phyloP scores from a whole-genome alignment of 2,329 filamentous ascomycete genomes.

The Simplicillium aogashimaense region DNA sequence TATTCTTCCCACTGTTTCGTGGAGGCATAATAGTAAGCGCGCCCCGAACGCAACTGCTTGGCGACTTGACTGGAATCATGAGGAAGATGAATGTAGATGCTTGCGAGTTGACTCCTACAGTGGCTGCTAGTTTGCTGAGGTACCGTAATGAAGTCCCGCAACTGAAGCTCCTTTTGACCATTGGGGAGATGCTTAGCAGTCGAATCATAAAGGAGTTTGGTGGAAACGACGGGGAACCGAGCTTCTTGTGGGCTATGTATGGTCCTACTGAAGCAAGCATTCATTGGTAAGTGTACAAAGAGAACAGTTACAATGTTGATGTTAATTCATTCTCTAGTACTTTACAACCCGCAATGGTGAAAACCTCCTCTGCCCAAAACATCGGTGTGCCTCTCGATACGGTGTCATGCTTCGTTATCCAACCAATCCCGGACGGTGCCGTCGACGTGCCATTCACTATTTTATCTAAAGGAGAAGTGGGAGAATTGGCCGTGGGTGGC shows the following conservation, averaged over 20 bases:
- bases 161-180: conserved; percentile 67
- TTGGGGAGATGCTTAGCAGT: conserved; percentile 83
- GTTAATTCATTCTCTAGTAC: conserved; percentile 40
- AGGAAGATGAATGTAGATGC: conserved; percentile 62
- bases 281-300: conserved; percentile 49
- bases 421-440: conserved; percentile 25
- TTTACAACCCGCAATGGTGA: conserved; percentile 52
- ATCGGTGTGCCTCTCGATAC: conserved; percentile 75
- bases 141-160: conserved; percentile 56
- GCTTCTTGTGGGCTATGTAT: conserved; percentile 87
- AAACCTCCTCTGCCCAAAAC: conserved; percentile 47
- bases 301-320: neutral
- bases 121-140: conserved; percentile 66
- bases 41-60: conserved; percentile 58
- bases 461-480: conserved; percentile 55
- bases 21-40: conserved; percentile 66
- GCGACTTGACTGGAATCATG: conserved; percentile 62
- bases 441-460: conserved; percentile 31
- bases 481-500: conserved; percentile 76
- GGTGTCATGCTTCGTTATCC: conserved; percentile 66
- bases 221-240: conserved; percentile 34
- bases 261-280: conserved; percentile 88
- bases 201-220: conserved; percentile 75
- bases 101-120: conserved; percentile 81
- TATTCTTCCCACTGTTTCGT: conserved; percentile 76